Conservation (phyloP, 805 yeast species). For the Clavispora phyllophila region DNA sequence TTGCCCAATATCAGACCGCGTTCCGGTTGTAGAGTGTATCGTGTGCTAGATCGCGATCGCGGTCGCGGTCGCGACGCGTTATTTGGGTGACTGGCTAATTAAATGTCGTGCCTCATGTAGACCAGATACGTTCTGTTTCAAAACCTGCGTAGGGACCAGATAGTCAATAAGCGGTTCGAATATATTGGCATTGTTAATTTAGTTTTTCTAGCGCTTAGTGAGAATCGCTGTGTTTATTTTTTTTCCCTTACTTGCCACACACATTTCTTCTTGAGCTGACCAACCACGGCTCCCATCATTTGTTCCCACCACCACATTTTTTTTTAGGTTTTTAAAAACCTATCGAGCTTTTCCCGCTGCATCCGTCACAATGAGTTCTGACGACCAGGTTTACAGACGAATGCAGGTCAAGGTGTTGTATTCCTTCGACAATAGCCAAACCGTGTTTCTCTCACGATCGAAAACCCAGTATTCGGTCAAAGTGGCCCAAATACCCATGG, state of each 20-base stretch:
- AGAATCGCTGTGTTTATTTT: slow-evolving; percentile 1
- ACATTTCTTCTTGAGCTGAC: neutral
- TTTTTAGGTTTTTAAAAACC: neutral
- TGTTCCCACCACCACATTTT: neutral
- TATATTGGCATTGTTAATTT: neutral
- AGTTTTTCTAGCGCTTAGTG: neutral
- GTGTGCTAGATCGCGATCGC: neutral
- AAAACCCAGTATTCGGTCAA: slow-evolving; percentile 29
- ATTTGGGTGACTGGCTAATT: neutral
- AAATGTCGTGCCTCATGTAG: neutral
- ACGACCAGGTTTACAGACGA: slow-evolving; percentile 26
- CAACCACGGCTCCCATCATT: neutral
- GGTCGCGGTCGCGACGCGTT: neutral
- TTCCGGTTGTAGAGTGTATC: neutral
- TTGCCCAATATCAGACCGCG: neutral
- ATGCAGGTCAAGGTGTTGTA: slow-evolving; percentile 44
- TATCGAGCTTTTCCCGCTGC: neutral
- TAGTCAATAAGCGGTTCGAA: neutral
- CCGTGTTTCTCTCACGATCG: slow-evolving; percentile 40
- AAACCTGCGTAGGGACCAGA: neutral
- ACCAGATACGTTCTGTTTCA: neutral
- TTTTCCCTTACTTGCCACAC: slow-evolving; percentile 1
- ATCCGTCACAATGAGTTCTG: neutral
- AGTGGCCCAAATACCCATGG: slow-evolving; percentile 31
- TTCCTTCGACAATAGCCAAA: slow-evolving; percentile 39